Evolutionary conservation across 805 yeast species (phyloP), one percentile per base, ranked within the genome.

Genomic region (Zygosaccharomyces rouxii): DNA sequence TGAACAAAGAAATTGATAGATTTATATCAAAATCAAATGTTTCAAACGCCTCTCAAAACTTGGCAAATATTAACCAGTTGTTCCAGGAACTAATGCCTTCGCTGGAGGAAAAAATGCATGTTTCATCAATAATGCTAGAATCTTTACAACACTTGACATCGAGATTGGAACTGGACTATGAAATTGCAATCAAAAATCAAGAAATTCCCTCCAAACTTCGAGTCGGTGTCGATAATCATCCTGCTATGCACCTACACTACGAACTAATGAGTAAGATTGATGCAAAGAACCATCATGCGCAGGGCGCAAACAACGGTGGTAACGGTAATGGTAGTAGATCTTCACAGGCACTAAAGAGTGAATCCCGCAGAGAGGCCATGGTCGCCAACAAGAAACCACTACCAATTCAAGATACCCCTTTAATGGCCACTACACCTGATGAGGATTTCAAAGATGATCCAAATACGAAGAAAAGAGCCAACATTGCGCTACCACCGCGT

Each of bases 81-180:
- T 71, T 80, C 16, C 72, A 74, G 53, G 96, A 87, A 49, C 74
- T 92, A 48, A 81, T 92, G 72, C 97, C 98, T 0, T 87, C 96
- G 52, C 69, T 92, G 47, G 98, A 92, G 64, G 97, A 94, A 65
- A 94, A 94, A 68, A 89, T 94, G 95, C 97, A 92, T 66, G 97
- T 94, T 37, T 92, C 97, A 4, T 84, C 92, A 1, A 83, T 88
- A 35, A 97, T 97, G 19, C 77, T 87, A 26, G 97, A 90, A 57
- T 76, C 83, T 10, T 76, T 89, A 40, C 70, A 75, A 26, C 80
- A 83, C 50, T 86, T 88, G 59, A 69, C 88, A 47, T 76, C 74
- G 44, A 74, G 97, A 44, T 75, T 94, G 54, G 86, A 90, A 62
- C 80, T 84, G 56, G 95, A 87, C 61, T 90, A 80, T 71, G 86